Evolutionary conservation across 2,329 filamentous ascomycete genomes (phyloP).

Genomic region (Reticulascus tulasneorum): DNA sequence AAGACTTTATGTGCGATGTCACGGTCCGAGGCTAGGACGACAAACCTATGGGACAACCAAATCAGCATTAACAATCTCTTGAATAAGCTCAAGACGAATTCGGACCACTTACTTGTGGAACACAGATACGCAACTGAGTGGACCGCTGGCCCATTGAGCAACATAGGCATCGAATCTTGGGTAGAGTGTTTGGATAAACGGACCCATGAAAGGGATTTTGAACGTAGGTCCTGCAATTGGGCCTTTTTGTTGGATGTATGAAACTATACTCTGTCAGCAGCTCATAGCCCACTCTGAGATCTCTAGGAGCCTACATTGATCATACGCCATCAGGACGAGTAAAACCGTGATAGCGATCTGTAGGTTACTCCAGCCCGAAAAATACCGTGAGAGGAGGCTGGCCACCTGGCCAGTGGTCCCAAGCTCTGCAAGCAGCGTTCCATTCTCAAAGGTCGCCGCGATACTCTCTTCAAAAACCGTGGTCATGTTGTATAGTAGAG

Average conservation of each 20-base stretch:
- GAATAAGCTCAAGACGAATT: accelerated
- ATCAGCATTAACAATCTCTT: not conserved
- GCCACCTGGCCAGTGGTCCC: no score
- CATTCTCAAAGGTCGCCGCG: no score
- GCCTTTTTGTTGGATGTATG: conserved; percentile 59
- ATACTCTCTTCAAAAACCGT: no score
- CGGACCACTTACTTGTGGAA: conserved; percentile 67
- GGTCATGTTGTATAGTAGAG: no score
- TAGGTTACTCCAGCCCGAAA: conserved; percentile 16
- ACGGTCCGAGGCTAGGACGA: conserved; percentile 72
- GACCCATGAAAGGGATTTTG: conserved; percentile 69
- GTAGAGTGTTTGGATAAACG: conserved; percentile 70
- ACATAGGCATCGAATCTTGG: conserved; percentile 72
- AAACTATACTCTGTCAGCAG: conserved; percentile 36
- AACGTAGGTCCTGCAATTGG: conserved; percentile 58
- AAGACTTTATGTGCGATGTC: conserved; percentile 79
- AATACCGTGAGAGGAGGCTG: no score
- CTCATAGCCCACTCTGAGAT: no score
- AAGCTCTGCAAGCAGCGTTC: no score
- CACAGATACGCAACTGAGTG: conserved; percentile 75
- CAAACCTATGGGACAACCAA: conserved; percentile 60
- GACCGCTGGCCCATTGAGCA: conserved; percentile 73
- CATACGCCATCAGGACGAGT: conserved; percentile 30
- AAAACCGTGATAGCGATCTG: conserved; percentile 27
- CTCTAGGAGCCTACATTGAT: conserved; percentile 33